Evolutionary conservation across 2,329 filamentous ascomycete genomes (phyloP).

Genomic region (Periconia sp.): DNA sequence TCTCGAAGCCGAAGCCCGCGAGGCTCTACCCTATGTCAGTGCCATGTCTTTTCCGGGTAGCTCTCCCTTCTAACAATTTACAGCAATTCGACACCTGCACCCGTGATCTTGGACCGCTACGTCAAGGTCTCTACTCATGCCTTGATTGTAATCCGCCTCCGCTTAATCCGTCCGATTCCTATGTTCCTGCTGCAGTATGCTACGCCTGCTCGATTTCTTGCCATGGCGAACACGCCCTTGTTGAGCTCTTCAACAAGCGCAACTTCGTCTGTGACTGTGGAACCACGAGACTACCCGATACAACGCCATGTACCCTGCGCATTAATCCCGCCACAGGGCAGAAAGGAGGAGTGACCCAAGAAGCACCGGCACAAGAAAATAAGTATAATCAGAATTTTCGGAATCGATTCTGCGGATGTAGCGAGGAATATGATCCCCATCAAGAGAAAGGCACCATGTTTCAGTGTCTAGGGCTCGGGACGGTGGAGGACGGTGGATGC

Average conservation of each 20-base stretch:
- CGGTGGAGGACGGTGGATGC: slow-evolving; percentile 81
- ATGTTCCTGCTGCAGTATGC: slow-evolving; percentile 82
- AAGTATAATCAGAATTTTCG: slow-evolving; percentile 95
- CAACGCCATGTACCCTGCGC: slow-evolving; percentile 77
- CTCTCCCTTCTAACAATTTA: slow-evolving; percentile 16
- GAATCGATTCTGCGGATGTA: slow-evolving; percentile 90
- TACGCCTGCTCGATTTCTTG: slow-evolving; percentile 97
- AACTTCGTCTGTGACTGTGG: slow-evolving; percentile 97
- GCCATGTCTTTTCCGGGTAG: slow-evolving; percentile 3
- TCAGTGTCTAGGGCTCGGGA: slow-evolving; percentile 87
- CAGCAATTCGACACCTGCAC: slow-evolving; percentile 95
- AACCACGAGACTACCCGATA: slow-evolving; percentile 75
- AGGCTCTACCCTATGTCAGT: slow-evolving; percentile 88
- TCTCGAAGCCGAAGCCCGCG: slow-evolving; percentile 92
- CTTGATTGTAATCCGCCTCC: slow-evolving; percentile 90
- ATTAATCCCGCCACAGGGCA: slow-evolving; percentile 73
- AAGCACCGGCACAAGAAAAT: slow-evolving; percentile 75
- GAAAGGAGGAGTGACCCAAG: slow-evolving; percentile 78
- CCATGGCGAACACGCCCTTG: slow-evolving; percentile 91
- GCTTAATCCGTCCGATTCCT: slow-evolving; percentile 64
- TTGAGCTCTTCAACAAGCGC: slow-evolving; percentile 94
- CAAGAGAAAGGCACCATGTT: slow-evolving; percentile 98
- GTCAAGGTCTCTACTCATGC: slow-evolving; percentile 90
- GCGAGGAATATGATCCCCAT: slow-evolving; percentile 84
- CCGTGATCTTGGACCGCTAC: slow-evolving; percentile 82